Base-by-base conservation (phyloP, 2,329 filamentous ascomycete genomes). In the Fusarium metavorans region DNA sequence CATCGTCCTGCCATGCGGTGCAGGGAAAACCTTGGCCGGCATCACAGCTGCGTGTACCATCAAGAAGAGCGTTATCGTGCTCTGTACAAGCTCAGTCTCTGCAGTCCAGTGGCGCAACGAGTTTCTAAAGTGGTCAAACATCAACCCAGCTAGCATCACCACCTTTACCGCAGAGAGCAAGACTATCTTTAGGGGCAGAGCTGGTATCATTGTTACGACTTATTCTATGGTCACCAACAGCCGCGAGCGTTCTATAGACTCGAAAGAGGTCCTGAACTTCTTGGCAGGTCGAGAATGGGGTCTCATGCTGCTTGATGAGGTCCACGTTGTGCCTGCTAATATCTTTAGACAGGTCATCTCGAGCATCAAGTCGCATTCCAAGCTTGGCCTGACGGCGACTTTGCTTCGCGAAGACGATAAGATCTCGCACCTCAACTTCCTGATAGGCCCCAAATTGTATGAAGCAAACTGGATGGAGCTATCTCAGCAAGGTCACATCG, bases 391-490 rank as follows among this genome's bases (percentile, higher is more conserved):
- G 37, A 98, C 95, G 1, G 95, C 95, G 0, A 98, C 95, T 0
- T 85, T 98, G 23, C 90, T 98, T 35, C 90, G 95, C 84, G 95
- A 98, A 82, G 95, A 98, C 80, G 94, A 98, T 86, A 98, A 97
- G 84, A 98, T 98, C 80, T 93, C 93, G 48, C 94, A 98, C 85
- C 85, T 98, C 50, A 98, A 98, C 81, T 98, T 97, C 81, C 85
- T 98, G 66, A 97, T 98, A 77, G 95, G 95, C 0, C 95, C 95
- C 0, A 98, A 98, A 82, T 86, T 98, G 1, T 98, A 97, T 82
- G 95, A 98, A 83, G 95, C 95, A 34, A 97, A 98, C 81, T 98
- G 95, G 95, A 97, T 97, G 91, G 95, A 98, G 82, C 88, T 98
- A 37, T 95, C 95, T 4, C 93, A 97, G 79, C 94, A 97, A 84